phyloP scores from a whole-genome alignment of 257 asterid genomes.

The Nyctanthes arbortristis region DNA sequence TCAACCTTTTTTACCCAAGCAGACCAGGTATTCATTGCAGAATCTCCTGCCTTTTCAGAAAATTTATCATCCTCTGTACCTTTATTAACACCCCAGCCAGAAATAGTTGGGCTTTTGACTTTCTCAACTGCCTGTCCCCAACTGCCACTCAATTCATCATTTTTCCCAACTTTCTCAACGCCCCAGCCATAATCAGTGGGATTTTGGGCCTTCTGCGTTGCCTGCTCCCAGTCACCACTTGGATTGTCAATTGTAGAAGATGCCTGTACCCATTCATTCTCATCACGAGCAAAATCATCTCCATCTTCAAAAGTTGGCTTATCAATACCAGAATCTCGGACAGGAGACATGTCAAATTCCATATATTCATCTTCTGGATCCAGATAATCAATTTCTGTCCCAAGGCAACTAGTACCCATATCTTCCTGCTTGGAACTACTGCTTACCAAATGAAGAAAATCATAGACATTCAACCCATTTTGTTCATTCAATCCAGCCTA shows the following conservation, averaged over 20 bases:
- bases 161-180: neutral
- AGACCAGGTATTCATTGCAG: constrained; percentile 31
- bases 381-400: constrained; percentile 72
- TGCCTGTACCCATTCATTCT: constrained; percentile 41
- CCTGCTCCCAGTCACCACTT: constrained; percentile 27
- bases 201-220: constrained; percentile 7
- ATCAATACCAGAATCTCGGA: constrained; percentile 57
- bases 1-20: constrained; percentile 39
- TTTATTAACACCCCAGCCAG: neutral
- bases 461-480: constrained; percentile 67
- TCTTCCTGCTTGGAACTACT: constrained; percentile 52
- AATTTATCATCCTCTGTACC: neutral
- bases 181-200: constrained; percentile 8
- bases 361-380: constrained; percentile 56
- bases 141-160: neutral
- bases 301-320: constrained; percentile 81
- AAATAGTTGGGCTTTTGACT: neutral
- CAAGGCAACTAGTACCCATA: constrained; percentile 69
- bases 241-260: constrained; percentile 17
- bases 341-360: constrained; percentile 70
- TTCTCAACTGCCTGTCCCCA: neutral
- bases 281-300: constrained; percentile 39
- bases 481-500: constrained; percentile 65
- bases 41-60: neutral
- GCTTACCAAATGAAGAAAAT: constrained; percentile 80